A percentile compares a stretch with the other conserved stretches of the same genome.
Conservation (phyloP, 352 stramenopile species). For the Phytophthora podocarpi region DNA sequence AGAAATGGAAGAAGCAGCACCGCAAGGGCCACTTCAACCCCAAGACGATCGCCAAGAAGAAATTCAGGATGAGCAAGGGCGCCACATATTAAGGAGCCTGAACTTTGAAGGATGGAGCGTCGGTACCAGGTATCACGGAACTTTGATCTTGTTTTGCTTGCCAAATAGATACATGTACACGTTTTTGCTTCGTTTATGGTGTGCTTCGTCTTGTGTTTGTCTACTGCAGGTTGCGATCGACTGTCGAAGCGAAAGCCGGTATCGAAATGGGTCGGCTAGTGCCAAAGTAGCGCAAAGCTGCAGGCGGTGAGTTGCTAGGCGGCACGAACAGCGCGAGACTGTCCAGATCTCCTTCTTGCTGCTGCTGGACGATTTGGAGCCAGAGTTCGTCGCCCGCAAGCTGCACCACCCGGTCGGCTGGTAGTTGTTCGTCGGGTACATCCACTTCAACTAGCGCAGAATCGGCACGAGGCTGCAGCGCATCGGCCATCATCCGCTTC, state of each 20-base stretch:
- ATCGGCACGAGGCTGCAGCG: slow-evolving; percentile 52
- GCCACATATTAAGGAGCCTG: slow-evolving; percentile 53
- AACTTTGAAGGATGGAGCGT: slow-evolving; percentile 1
- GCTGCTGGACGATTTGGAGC: slow-evolving; percentile 46
- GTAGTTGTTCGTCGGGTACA: slow-evolving; percentile 33
- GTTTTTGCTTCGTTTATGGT: slow-evolving; percentile 26
- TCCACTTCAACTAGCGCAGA: slow-evolving; percentile 59
- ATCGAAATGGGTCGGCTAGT: slow-evolving; percentile 40
- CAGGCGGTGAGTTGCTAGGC: slow-evolving; percentile 63
- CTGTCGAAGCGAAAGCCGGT: slow-evolving; percentile 58
- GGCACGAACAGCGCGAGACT: slow-evolving; percentile 59
- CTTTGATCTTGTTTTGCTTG: slow-evolving; percentile 31
- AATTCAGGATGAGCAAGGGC: slow-evolving; percentile 74
- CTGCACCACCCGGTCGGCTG: slow-evolving; percentile 35
- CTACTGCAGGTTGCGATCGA: slow-evolving; percentile 38
- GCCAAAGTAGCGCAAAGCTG: slow-evolving; percentile 71
- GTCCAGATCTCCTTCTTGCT: slow-evolving; percentile 30
- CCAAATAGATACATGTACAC: slow-evolving; percentile 54
- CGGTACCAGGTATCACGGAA: slow-evolving; percentile 14
- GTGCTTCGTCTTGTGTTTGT: slow-evolving; percentile 3
- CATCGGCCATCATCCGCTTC: slow-evolving; percentile 51
- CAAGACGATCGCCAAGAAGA: slow-evolving; percentile 90
- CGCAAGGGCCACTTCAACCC: slow-evolving; percentile 93
- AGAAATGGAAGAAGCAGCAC: slow-evolving; percentile 93
- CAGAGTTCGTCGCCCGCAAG: slow-evolving; percentile 55